phyloP scores from a whole-genome alignment of 2,329 filamentous ascomycete species.

The Claviceps sp. region DNA sequence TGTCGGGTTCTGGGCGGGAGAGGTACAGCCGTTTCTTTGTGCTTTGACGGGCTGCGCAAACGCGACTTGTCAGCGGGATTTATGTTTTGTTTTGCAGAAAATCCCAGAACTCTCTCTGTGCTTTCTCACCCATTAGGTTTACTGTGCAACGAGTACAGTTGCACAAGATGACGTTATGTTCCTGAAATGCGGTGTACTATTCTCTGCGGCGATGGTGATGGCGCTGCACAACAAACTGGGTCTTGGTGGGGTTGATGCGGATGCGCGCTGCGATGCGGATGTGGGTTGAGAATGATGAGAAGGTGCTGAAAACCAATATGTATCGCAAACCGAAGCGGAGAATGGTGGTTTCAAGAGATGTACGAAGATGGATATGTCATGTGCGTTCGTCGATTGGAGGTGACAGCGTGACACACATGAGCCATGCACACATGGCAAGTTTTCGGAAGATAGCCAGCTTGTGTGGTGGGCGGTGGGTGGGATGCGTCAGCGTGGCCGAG shows the following conservation, averaged over 20 bases:
- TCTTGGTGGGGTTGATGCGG: background rate
- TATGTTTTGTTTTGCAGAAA: background rate
- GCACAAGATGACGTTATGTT: background rate
- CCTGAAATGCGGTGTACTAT: no score
- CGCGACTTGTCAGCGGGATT: background rate
- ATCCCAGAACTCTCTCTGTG: no score
- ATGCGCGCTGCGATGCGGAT: background rate
- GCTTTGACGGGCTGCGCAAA: slow-evolving; percentile 6
- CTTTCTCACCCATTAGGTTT: background rate
- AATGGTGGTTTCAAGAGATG: background rate
- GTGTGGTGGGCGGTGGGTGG: background rate
- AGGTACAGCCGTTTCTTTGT: slow-evolving; percentile 31
- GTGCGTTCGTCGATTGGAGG: background rate
- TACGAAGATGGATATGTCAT: background rate
- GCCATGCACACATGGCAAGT: background rate
- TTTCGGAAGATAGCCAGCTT: background rate
- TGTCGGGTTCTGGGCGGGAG: slow-evolving; percentile 25
- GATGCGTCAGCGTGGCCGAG: background rate
- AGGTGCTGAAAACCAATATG: background rate
- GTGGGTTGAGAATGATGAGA: background rate
- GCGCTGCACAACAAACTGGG: background rate
- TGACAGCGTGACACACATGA: background rate
- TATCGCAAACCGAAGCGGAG: background rate
- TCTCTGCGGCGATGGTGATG: no score
- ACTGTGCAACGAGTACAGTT: background rate